These are phyloP conservation scores for Metschnikowia amazonensis DNA, from an alignment of 805 yeast genomes.

Conservation along the genomic window DNA sequence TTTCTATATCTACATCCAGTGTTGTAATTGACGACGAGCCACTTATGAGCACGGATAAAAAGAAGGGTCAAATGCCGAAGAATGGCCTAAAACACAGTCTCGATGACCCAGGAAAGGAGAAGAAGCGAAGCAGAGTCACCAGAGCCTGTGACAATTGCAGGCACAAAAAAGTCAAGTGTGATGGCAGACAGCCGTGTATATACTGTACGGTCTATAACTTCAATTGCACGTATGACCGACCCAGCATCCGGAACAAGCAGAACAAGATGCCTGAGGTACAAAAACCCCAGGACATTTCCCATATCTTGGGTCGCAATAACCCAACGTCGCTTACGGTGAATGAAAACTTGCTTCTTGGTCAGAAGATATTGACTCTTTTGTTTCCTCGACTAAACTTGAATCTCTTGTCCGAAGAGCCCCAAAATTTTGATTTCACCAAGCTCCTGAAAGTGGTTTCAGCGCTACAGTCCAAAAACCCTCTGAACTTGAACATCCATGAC, in stretches of 20 bases:
- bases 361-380: slow-evolving; percentile 32
- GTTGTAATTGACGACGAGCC: background rate
- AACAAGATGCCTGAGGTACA: slow-evolving; percentile 16
- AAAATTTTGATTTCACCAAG: slow-evolving; percentile 31
- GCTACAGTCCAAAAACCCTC: slow-evolving; percentile 20
- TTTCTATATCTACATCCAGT: too few relatives aligned
- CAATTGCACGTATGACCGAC: slow-evolving; percentile 81
- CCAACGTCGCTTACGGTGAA: slow-evolving; percentile 14
- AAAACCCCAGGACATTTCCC: slow-evolving; percentile 18
- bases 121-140: slow-evolving; percentile 60
- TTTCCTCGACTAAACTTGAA: slow-evolving; percentile 36
- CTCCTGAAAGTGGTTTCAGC: slow-evolving; percentile 26
- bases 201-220: slow-evolving; percentile 86
- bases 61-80: background rate
- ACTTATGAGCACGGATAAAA: background rate
- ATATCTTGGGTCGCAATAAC: slow-evolving; percentile 16
- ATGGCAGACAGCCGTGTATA: slow-evolving; percentile 73
- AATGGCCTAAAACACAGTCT: background rate
- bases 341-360: slow-evolving; percentile 24
- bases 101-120: slow-evolving; percentile 6
- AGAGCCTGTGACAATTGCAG: slow-evolving; percentile 77
- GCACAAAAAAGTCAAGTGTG: slow-evolving; percentile 73
- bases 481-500: slow-evolving; percentile 23
- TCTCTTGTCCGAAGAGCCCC: slow-evolving; percentile 29
- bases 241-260: slow-evolving; percentile 53